These are phyloP conservation scores for Primulina tabacum DNA, from an alignment of 257 asterid genomes.

Conservation along the genomic window DNA sequence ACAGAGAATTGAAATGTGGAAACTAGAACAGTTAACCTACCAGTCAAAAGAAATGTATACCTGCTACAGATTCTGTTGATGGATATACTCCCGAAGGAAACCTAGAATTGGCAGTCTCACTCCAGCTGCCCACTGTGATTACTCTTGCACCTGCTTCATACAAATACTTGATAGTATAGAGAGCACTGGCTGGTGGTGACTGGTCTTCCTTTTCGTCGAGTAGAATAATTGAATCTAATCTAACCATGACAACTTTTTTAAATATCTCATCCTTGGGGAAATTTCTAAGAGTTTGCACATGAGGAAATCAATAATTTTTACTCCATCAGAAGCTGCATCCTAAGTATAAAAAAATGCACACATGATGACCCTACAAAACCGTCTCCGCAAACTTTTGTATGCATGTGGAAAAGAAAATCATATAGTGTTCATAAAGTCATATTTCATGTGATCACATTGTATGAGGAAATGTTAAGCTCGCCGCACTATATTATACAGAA, in stretches of 20 bases:
- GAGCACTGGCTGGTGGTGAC: conserved; percentile 36
- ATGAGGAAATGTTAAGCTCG: conserved; percentile 19
- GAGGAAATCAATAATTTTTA: conserved; percentile 40
- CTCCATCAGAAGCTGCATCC: conserved; percentile 40
- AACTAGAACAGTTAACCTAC: conserved; percentile 23
- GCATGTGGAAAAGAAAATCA: neutral
- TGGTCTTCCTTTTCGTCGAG: conserved; percentile 36
- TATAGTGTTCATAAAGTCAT: neutral
- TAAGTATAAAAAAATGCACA: conserved; percentile 22
- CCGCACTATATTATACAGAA: conserved; percentile 2
- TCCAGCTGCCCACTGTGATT: conserved; percentile 71
- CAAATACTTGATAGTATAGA: conserved; percentile 64
- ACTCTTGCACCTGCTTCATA: conserved; percentile 64
- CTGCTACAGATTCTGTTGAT: conserved; percentile 53
- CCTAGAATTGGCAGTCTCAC: conserved; percentile 25
- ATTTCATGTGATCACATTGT: conserved; percentile 4
- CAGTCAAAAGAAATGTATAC: conserved; percentile 33
- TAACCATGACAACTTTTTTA: conserved; percentile 72
- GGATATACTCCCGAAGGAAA: conserved; percentile 28
- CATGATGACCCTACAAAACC: conserved; percentile 8
- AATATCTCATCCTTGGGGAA: conserved; percentile 60
- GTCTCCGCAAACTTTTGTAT: neutral
- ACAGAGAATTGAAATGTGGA: conserved; percentile 4
- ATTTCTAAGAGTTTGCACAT: conserved; percentile 58
- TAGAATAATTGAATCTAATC: conserved; percentile 57